Percentiles rank a stretch among this genome's conserved stretches.
These are phyloP conservation scores for Lactarius psammicola DNA, from an alignment of 768 basidiomycete genomes.

Conservation along the genomic window DNA sequence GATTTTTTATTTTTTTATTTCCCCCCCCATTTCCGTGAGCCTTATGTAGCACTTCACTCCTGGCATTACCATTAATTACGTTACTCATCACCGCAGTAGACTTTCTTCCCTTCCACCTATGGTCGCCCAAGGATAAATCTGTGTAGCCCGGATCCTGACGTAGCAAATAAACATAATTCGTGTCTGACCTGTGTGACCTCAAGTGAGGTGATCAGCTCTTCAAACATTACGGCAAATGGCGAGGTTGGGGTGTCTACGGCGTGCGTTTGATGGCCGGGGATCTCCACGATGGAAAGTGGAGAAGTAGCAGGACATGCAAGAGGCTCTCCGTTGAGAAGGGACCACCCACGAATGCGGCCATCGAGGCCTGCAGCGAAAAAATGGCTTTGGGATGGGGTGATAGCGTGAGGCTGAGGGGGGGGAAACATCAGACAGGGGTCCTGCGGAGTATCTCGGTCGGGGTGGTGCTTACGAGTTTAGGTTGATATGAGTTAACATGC, in stretches of 20 bases:
- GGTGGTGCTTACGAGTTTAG: slow-evolving; percentile 47
- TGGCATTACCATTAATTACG: neutral
- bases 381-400: slow-evolving; percentile 55
- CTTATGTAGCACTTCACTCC: neutral
- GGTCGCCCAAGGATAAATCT: slow-evolving; percentile 21
- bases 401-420: slow-evolving; percentile 53
- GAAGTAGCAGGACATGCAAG: slow-evolving; percentile 30
- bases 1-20: neutral
- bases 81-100: neutral
- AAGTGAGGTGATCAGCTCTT: slow-evolving; percentile 24
- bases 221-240: slow-evolving; percentile 17
- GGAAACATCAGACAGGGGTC: neutral
- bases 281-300: slow-evolving; percentile 27
- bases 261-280: neutral
- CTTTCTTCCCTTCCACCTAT: neutral
- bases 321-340: slow-evolving; percentile 52
- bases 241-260: neutral
- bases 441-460: neutral
- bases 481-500: slow-evolving; percentile 55
- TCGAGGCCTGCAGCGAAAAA: slow-evolving; percentile 73
- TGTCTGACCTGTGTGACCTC: slow-evolving; percentile 19
- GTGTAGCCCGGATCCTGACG: slow-evolving; percentile 23
- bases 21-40: neutral
- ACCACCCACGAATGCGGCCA: slow-evolving; percentile 64
- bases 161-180: slow-evolving; percentile 25